These are phyloP conservation scores for Pythium folliculosum DNA, from an alignment of 352 stramenopile genomes.

Conservation along the genomic window DNA sequence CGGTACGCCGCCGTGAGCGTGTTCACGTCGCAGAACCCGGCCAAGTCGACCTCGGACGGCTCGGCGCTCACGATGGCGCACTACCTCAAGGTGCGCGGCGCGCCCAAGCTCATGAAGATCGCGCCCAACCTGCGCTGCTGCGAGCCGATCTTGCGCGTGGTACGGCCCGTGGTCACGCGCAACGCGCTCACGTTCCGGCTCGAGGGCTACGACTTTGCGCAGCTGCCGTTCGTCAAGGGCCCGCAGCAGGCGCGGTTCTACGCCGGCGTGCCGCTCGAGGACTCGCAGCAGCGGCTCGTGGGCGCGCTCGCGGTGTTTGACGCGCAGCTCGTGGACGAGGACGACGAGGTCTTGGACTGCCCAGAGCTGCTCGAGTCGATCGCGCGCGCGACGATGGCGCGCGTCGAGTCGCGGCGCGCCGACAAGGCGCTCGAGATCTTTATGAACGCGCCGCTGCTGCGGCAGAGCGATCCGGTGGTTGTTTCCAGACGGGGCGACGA, in stretches of 20 bases:
- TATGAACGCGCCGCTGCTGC: slow-evolving; percentile 50
- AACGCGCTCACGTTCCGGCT: slow-evolving; percentile 37
- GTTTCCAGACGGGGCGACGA: neutral
- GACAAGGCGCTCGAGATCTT: slow-evolving; percentile 58
- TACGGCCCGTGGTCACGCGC: slow-evolving; percentile 48
- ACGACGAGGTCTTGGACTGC: slow-evolving; percentile 44
- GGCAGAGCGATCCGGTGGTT: slow-evolving; percentile 44
- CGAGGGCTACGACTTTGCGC: slow-evolving; percentile 49
- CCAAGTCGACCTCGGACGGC: neutral
- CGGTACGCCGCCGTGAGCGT: slow-evolving; percentile 67
- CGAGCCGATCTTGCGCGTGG: slow-evolving; percentile 54
- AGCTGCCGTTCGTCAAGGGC: slow-evolving; percentile 67
- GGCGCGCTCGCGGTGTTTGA: slow-evolving; percentile 76
- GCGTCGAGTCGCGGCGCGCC: slow-evolving; percentile 46
- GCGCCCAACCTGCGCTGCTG: slow-evolving; percentile 66
- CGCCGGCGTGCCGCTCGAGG: slow-evolving; percentile 57
- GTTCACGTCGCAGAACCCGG: slow-evolving; percentile 30
- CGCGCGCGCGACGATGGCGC: slow-evolving; percentile 35
- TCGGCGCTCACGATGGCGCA: slow-evolving; percentile 26
- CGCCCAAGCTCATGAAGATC: slow-evolving; percentile 56
- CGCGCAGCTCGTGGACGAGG: slow-evolving; percentile 36
- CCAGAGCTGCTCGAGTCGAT: slow-evolving; percentile 41
- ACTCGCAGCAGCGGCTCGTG: slow-evolving; percentile 45
- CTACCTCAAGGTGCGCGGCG: slow-evolving; percentile 53
- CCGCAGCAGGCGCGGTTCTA: slow-evolving; percentile 78